Evolutionary conservation across 2,329 filamentous ascomycete species (phyloP), one percentile per base, ranked within the genome.

Genomic region (Fusarium subtropicale): DNA sequence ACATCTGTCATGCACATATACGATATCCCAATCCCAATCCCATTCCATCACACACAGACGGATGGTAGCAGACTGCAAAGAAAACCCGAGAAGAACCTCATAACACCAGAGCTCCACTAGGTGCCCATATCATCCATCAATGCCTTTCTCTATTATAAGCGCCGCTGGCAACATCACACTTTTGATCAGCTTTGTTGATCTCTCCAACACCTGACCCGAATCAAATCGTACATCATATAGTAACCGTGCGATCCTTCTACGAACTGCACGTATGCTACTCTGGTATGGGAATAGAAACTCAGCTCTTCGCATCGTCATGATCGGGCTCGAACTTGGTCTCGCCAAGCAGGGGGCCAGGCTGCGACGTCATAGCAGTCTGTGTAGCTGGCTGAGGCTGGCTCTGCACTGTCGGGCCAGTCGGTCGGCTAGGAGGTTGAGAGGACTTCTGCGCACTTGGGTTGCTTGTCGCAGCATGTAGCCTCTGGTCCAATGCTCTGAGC

Each of bases 401-500:
- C 66, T 88, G 85, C 26, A 89, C 83, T 6, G 86, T 85, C 11
- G 87, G 85, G 12, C 86, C 87, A 3, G 81, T 83, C 3, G 84
- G 79, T 44, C 81, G 78, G 18, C 76, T 76, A 11, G 81, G 77
- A 7, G 79, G 70, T 22, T 78, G 67, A 68, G 80, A 70, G 65
- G 82, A 38, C 54, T 61, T 59, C 36, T 64, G 71, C 44, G 61
- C 34, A 22, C 50, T 56, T 47, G 85, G 81, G 62, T 80, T 86
- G 34, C 84, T 84, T 18, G 92, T 91, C 5, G 94, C 93, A n/a
- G 93, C 92, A 79, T 96, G 92, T 54, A 99, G 83, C 69, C 96
- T 87, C 81, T 98, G 94, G 79, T 99, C 96, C 56, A 99, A 82
- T 5, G 94, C 95, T 77, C 95, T 95, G 58, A 99, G 85, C 2